phyloP scores from a whole-genome alignment of 2,329 filamentous ascomycete genomes.

The Colletotrichum filicis region DNA sequence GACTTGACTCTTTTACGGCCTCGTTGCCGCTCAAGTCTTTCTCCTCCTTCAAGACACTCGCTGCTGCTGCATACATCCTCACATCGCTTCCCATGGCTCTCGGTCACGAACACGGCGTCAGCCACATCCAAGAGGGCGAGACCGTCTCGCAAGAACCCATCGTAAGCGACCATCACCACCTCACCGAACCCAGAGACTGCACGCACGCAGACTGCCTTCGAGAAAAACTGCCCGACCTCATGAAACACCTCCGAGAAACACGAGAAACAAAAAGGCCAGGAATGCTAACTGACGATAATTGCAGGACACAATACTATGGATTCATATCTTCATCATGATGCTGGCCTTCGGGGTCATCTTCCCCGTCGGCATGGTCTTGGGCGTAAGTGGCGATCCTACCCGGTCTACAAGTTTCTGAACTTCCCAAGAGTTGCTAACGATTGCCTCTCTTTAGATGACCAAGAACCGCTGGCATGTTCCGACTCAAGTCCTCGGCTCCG shows the following conservation, averaged over 20 bases:
- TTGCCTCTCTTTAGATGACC: conserved; percentile 70
- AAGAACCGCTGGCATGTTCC: conserved; percentile 96
- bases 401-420: not conserved
- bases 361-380: conserved; percentile 93
- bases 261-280: not conserved
- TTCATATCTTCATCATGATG: conserved; percentile 90
- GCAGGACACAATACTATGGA: conserved; percentile 87
- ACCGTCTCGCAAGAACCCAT: conserved; percentile 79
- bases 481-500: conserved; percentile 78
- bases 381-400: conserved; percentile 65
- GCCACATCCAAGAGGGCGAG: conserved; percentile 74
- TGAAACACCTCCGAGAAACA: not conserved
- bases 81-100: conserved; percentile 34
- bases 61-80: conserved; percentile 20
- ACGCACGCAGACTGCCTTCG: not conserved
- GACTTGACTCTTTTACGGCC: conserved; percentile 26
- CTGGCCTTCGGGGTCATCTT: conserved; percentile 92
- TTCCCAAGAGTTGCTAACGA: conserved; percentile 22
- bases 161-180: conserved; percentile 56
- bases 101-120: conserved; percentile 61
- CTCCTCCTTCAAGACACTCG: conserved; percentile 6
- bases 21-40: conserved; percentile 20
- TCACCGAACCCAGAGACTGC: not conserved
- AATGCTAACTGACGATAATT: conserved; percentile 44
- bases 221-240: not conserved